Conservation (phyloP, 805 yeast genomes). For the Suhomyces sp. region DNA sequence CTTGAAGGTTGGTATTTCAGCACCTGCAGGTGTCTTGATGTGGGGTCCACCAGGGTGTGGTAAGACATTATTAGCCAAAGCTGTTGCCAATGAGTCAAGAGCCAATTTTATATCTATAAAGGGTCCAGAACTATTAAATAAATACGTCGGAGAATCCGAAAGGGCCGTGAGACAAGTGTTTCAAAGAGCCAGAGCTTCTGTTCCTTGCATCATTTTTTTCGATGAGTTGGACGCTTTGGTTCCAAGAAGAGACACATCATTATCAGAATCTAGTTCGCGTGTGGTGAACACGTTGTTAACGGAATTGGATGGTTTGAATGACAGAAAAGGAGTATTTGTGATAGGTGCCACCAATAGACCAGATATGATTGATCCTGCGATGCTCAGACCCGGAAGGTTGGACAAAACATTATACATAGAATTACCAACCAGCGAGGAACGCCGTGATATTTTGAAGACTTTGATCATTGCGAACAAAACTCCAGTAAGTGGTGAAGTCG, state of each 20-base stretch:
- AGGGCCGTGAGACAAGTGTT: constrained; percentile 92
- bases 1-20: constrained; percentile 86
- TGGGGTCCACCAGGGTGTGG: constrained; percentile 99
- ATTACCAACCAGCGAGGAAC: constrained; percentile 74
- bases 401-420: constrained; percentile 92
- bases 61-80: constrained; percentile 92
- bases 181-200: constrained; percentile 85
- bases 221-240: constrained; percentile 96
- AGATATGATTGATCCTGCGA: constrained; percentile 97
- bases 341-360: constrained; percentile 97
- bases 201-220: constrained; percentile 91
- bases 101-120: constrained; percentile 95
- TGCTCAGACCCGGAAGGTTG: constrained; percentile 94
- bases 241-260: constrained; percentile 85
- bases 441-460: constrained; percentile 78
- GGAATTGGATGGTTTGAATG: constrained; percentile 92
- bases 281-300: constrained; percentile 94
- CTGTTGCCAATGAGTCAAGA: constrained; percentile 95
- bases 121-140: constrained; percentile 92
- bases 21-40: constrained; percentile 93
- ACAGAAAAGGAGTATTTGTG: constrained; percentile 88
- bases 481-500: constrained; percentile 65
- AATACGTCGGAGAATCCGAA: constrained; percentile 95
- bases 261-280: constrained; percentile 86
- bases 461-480: constrained; percentile 69